Evolutionary conservation across 164 flowering plant species (phyloP), one percentile per base, ranked within the genome.

Genomic region (Chimonanthus praecox): DNA sequence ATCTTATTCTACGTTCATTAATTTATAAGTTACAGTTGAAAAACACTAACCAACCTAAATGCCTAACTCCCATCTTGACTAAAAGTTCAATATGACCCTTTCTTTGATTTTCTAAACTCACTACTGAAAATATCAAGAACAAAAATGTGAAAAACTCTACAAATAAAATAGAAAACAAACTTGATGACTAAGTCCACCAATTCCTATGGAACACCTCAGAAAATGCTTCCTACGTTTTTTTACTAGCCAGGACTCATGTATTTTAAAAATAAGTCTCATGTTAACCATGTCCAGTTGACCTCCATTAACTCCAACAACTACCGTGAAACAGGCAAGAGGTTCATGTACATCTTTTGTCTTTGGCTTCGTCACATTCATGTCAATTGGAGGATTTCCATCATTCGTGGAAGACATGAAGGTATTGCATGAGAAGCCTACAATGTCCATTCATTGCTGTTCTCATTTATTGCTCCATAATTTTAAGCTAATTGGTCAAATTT

Each of bases 371-470:
- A 94, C 98, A 10, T 94, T 94, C 86, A 94, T 94, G 98, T 90
- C 98, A 0, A 94, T 94, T 75, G 98, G 98, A 64, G 98, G 98
- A 3, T 94, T 94, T 76, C 97, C 98, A 62, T 94, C 97, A 0
- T 94, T 94, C 72, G 97, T 92, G 43, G 98, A 94, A 79, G 98
- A 94, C 74, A 94, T 94, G 98, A 94, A 92, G 92, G 98, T 85
- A 33, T 67, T 5, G 69, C 18, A 9, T 45, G 13, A 47, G 11
- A 44, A 11, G 4, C 44, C 45, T 2, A 33, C 9, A 11, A 4
- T 33, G 11, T 63, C 11, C 33, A 5, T 47, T 74, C 3, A 20
- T 44, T 20, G 7, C 33, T 33, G 33, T 33, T 33, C 33, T 44
- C 7, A 47, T 47, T 44, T 58, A 47, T 45, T 47, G 16, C 4